Conservation (phyloP, 805 yeast species). For the Metschnikowia henanensis region DNA sequence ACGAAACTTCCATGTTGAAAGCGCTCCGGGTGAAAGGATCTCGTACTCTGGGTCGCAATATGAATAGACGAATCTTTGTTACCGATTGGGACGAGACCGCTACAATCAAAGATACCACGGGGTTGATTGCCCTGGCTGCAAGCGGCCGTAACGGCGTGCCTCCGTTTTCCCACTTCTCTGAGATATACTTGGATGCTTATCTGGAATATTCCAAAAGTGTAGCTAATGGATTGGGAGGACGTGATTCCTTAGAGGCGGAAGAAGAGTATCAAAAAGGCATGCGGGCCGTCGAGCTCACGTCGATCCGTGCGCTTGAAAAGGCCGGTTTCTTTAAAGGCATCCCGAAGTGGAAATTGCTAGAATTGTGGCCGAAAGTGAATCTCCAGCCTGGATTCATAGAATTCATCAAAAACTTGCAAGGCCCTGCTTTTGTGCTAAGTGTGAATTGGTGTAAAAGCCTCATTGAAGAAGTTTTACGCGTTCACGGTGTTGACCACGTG, state of each 20-base stretch:
- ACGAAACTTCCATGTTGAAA: not conserved
- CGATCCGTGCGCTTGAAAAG: slow-evolving; percentile 43
- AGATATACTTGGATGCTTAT: slow-evolving; percentile 42
- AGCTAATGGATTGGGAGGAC: slow-evolving; percentile 1
- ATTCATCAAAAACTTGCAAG: slow-evolving; percentile 24
- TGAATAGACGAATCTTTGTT: slow-evolving; percentile 27
- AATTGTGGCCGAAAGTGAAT: slow-evolving; percentile 36
- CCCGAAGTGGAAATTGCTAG: slow-evolving; percentile 25
- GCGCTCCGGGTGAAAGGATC: not conserved
- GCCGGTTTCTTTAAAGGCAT: slow-evolving; percentile 45
- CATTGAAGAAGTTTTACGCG: slow-evolving; percentile 35
- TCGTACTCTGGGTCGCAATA: not conserved
- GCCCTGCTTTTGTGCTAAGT: slow-evolving; percentile 50
- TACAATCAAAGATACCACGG: slow-evolving; percentile 55
- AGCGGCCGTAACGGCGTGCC: slow-evolving; percentile 22
- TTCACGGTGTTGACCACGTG: slow-evolving; percentile 24
- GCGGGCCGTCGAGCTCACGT: slow-evolving; percentile 46
- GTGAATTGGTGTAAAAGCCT: slow-evolving; percentile 61
- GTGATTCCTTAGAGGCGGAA: slow-evolving; percentile 39
- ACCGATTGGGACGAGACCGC: slow-evolving; percentile 72
- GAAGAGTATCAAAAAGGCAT: slow-evolving; percentile 45
- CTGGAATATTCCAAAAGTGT: slow-evolving; percentile 21
- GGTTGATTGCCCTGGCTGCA: slow-evolving; percentile 49
- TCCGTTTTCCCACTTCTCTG: slow-evolving; percentile 43
- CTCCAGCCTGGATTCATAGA: slow-evolving; percentile 41